Conservation (phyloP, 2,329 filamentous ascomycete genomes). For the Allantophomopsis cytisporea region DNA sequence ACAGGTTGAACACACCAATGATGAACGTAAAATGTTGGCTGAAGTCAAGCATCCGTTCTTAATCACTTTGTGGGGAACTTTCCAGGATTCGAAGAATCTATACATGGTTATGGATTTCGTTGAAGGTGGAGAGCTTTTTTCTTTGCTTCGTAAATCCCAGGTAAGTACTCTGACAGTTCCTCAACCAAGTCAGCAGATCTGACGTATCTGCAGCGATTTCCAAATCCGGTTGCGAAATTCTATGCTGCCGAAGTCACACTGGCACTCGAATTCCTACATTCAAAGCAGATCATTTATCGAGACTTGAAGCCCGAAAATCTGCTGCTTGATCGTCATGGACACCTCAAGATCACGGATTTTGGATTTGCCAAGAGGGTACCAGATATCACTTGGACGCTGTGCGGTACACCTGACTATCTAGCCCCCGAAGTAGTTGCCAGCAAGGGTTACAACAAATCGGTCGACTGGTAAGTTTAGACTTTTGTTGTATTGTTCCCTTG, state of each 20-base stretch:
- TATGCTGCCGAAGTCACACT: constrained; percentile 96
- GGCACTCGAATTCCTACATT: constrained; percentile 89
- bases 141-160: constrained; percentile 81
- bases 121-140: constrained; percentile 95
- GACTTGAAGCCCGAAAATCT: constrained; percentile 94
- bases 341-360: constrained; percentile 96
- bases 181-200: not conserved
- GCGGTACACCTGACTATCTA: constrained; percentile 93
- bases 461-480: constrained; percentile 68
- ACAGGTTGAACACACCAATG: constrained; percentile 98
- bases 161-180: constrained; percentile 35
- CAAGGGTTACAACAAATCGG: constrained; percentile 98
- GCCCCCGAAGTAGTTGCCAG: constrained; percentile 97
- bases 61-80: constrained; percentile 96
- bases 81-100: constrained; percentile 86
- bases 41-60: constrained; percentile 97
- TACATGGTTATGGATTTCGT: constrained; percentile 99
- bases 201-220: constrained; percentile 59
- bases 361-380: constrained; percentile 97
- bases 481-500: constrained; percentile 3
- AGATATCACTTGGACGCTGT: constrained; percentile 98
- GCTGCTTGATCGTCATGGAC: constrained; percentile 80
- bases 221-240: constrained; percentile 97
- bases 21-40: constrained; percentile 89
- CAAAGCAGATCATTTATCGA: constrained; percentile 92